These are phyloP conservation scores for Xylariaceae sp. DNA, from an alignment of 2,329 filamentous ascomycete species.

Conservation along the genomic window DNA sequence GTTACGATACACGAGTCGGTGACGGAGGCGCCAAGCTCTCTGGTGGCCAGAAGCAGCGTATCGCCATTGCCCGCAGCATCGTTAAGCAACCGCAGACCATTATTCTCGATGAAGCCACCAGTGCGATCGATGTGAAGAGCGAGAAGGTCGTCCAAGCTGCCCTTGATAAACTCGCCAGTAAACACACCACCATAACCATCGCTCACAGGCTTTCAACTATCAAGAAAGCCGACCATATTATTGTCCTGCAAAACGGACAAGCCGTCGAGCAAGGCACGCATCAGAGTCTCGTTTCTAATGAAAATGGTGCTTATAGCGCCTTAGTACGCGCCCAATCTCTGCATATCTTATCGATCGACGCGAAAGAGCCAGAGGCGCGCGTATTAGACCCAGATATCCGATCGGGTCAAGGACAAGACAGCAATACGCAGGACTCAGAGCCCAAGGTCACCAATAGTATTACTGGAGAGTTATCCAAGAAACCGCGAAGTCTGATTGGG, in stretches of 20 bases:
- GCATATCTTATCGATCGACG: background rate
- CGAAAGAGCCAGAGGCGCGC: slow-evolving; percentile 4
- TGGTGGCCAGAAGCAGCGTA: slow-evolving; percentile 51
- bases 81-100: slow-evolving; percentile 58
- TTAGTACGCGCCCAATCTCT: slow-evolving; percentile 16
- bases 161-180: slow-evolving; percentile 55
- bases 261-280: slow-evolving; percentile 42
- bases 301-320: slow-evolving; percentile 11
- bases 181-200: slow-evolving; percentile 64
- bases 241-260: slow-evolving; percentile 76
- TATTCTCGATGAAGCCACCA: slow-evolving; percentile 67
- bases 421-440: no score
- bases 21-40: slow-evolving; percentile 59
- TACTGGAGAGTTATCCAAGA: no score
- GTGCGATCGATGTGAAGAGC: slow-evolving; percentile 54
- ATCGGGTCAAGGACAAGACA: no score
- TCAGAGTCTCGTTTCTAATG: slow-evolving; percentile 6
- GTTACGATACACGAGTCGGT: slow-evolving; percentile 60
- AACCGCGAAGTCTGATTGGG: slow-evolving; percentile 30
- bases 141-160: slow-evolving; percentile 54
- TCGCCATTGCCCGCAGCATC: slow-evolving; percentile 49
- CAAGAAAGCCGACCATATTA: slow-evolving; percentile 69
- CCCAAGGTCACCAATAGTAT: no score
- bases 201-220: slow-evolving; percentile 72
- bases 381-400: no score